phyloP scores from a whole-genome alignment of 148 eudicot genomes.

The Polygonum maritimum region DNA sequence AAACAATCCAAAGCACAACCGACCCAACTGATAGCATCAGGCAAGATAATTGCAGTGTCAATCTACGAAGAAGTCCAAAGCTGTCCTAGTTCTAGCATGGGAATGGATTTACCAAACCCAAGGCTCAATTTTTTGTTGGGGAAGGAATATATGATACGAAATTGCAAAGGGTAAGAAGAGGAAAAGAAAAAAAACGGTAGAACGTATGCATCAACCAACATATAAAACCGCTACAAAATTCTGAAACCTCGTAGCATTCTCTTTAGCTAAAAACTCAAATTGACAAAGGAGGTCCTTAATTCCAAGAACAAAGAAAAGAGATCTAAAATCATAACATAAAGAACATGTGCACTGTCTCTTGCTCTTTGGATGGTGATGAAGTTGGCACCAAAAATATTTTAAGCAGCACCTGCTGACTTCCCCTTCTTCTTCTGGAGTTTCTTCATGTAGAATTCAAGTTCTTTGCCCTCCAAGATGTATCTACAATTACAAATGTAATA shows the following conservation, averaged over 20 bases:
- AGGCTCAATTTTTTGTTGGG: too few relatives aligned
- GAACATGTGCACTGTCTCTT: neutral
- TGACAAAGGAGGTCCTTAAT: neutral
- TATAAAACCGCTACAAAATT: neutral
- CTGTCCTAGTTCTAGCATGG: too few relatives aligned
- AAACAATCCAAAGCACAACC: too few relatives aligned
- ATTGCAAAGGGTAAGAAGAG: neutral
- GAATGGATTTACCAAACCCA: too few relatives aligned
- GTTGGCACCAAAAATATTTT: constrained; percentile 9
- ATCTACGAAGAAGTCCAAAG: too few relatives aligned
- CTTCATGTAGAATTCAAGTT: constrained; percentile 78
- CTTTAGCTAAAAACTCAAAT: neutral
- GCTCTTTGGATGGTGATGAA: too few relatives aligned
- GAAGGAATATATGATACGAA: neutral
- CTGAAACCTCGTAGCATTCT: neutral
- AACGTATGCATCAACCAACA: neutral
- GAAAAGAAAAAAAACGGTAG: neutral
- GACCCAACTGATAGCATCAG: too few relatives aligned
- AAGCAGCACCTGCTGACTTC: constrained; percentile 46
- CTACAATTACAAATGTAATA: constrained; percentile 14
- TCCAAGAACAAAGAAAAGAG: neutral
- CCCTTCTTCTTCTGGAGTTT: constrained; percentile 76
- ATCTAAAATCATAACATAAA: neutral
- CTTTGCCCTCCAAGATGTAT: constrained; percentile 68
- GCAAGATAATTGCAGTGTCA: too few relatives aligned